Percentiles rank a stretch among this genome's conserved stretches.
Evolutionary conservation across 345 rosid species (phyloP).

Genomic region (Salix purpurea): DNA sequence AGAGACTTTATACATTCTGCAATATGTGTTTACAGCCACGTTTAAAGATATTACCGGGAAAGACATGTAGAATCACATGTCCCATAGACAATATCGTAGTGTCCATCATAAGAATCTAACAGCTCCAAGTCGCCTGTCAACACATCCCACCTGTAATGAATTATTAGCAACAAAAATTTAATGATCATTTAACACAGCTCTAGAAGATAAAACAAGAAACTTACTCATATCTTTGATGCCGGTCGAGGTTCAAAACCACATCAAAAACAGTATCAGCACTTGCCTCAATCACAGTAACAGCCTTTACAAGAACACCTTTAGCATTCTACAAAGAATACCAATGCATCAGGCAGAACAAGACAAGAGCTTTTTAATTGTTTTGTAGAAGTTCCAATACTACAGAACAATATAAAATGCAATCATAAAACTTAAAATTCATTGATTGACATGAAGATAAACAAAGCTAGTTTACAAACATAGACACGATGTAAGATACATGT

Average conservation of each 20-base stretch:
- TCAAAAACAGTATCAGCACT: conserved; percentile 83
- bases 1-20: neutral
- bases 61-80: conserved; percentile 78
- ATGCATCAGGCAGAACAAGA: conserved; percentile 3
- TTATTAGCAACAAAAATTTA: conserved; percentile 18
- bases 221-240: conserved; percentile 84
- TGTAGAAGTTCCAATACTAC: neutral
- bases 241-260: conserved; percentile 65
- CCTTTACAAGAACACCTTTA: conserved; percentile 80
- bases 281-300: conserved; percentile 85
- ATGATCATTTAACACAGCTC: conserved; percentile 14
- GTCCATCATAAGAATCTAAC: conserved; percentile 82
- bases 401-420: neutral
- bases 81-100: conserved; percentile 84
- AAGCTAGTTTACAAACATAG: neutral
- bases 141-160: conserved; percentile 83
- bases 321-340: conserved; percentile 43
- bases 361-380: neutral
- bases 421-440: neutral
- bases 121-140: conserved; percentile 85
- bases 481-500: neutral
- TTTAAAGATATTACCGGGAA: conserved; percentile 49
- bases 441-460: neutral
- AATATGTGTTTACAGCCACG: neutral
- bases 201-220: conserved; percentile 24